Percentiles rank a stretch among this genome's conserved stretches.
These are phyloP conservation scores for Omphalea diandra DNA, from an alignment of 441 rosid species.

Conservation along the genomic window DNA sequence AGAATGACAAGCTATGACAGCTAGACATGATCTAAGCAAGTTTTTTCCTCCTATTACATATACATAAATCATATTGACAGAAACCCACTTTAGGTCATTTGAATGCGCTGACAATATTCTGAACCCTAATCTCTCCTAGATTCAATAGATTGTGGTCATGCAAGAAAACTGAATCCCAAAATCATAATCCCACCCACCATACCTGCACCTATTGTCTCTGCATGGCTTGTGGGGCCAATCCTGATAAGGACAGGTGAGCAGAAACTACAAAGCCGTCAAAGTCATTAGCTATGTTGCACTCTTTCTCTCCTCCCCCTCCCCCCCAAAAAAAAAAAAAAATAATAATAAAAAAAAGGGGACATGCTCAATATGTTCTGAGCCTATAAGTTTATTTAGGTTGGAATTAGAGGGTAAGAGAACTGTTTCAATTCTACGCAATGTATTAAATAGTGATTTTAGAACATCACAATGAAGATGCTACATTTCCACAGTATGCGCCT, in stretches of 20 bases:
- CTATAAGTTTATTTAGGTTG: neutral
- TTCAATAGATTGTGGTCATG: neutral
- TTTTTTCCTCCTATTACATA: neutral
- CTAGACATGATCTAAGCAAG: neutral
- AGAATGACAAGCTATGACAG: neutral
- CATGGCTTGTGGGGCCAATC: neutral
- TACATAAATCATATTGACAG: neutral
- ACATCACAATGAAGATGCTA: neutral
- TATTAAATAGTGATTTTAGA: neutral
- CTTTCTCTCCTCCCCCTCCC: too few species aligned
- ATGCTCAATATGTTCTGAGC: neutral
- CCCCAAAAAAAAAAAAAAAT: too few species aligned
- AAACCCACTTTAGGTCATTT: neutral
- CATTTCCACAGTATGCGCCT: neutral
- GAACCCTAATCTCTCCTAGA: neutral
- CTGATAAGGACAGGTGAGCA: too few species aligned
- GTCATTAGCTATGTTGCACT: too few species aligned
- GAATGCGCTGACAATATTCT: neutral
- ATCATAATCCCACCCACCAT: neutral
- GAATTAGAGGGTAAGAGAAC: neutral
- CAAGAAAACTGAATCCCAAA: neutral
- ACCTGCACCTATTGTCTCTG: neutral
- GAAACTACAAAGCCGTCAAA: too few species aligned
- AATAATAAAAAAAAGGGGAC: too few species aligned
- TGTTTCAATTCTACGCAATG: neutral